Percentiles rank a stretch among this genome's conserved stretches.
Evolutionary conservation across 1,284 basidiomycete species (phyloP).

Genomic region (Filobasidium uniguttulatum): DNA sequence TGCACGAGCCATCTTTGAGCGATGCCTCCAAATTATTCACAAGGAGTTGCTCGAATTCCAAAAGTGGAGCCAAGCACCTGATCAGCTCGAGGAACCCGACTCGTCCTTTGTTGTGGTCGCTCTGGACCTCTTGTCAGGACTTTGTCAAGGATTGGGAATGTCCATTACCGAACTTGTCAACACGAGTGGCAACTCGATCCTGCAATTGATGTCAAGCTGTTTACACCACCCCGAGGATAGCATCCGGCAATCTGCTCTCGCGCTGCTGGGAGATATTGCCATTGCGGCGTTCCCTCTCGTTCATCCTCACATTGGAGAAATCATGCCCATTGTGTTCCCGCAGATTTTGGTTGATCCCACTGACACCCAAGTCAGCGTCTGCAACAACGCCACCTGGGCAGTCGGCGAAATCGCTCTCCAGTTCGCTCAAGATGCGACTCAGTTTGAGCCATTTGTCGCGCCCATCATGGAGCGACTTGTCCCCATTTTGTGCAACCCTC

Average conservation of each 20-base stretch:
- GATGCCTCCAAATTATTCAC: slow-evolving; percentile 78
- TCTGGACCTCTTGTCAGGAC: slow-evolving; percentile 83
- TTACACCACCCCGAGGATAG: slow-evolving; percentile 87
- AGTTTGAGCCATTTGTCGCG: slow-evolving; percentile 78
- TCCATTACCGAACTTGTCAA: slow-evolving; percentile 58
- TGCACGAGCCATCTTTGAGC: slow-evolving; percentile 80
- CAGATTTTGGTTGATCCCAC: slow-evolving; percentile 62
- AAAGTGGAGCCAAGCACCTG: slow-evolving; percentile 47
- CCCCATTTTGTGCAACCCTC: slow-evolving; percentile 77
- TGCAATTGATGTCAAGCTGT: slow-evolving; percentile 67
- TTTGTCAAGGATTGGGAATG: slow-evolving; percentile 85
- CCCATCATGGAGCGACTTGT: slow-evolving; percentile 77
- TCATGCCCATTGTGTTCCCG: slow-evolving; percentile 78
- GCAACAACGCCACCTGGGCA: slow-evolving; percentile 99
- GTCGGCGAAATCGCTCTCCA: slow-evolving; percentile 91
- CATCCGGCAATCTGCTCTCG: slow-evolving; percentile 91
- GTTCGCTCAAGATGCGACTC: slow-evolving; percentile 48
- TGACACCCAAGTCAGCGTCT: slow-evolving; percentile 87
- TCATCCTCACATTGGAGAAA: slow-evolving; percentile 64
- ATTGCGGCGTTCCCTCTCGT: slow-evolving; percentile 75
- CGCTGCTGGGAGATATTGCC: slow-evolving; percentile 91
- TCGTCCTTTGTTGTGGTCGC: slow-evolving; percentile 94
- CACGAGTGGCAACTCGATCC: slow-evolving; percentile 55
- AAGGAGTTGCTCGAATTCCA: slow-evolving; percentile 67
- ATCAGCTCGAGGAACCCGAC: slow-evolving; percentile 74